These are phyloP conservation scores for Lepidium aucheri DNA, from an alignment of 345 rosid genomes.

Conservation along the genomic window DNA sequence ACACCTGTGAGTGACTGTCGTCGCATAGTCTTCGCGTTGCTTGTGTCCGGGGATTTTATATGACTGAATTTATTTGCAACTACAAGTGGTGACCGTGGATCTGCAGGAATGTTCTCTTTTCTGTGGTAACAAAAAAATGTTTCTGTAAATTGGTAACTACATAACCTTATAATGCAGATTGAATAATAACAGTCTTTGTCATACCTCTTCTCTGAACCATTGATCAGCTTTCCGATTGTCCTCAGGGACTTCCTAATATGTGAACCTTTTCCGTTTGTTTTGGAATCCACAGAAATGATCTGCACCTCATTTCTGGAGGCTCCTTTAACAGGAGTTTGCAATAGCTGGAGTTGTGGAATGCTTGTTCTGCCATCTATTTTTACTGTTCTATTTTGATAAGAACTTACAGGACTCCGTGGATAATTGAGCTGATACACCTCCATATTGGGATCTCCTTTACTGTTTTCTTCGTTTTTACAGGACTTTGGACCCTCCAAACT, in stretches of 20 bases:
- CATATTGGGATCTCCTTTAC: constrained; percentile 22
- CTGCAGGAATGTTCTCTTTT: constrained; percentile 25
- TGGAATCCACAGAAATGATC: constrained; percentile 38
- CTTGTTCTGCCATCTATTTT: constrained; percentile 42
- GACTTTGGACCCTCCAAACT: constrained; percentile 60
- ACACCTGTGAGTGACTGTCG: constrained; percentile 76
- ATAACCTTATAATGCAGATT: neutral
- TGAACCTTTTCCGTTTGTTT: constrained; percentile 52
- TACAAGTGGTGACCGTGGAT: constrained; percentile 37
- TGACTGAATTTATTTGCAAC: constrained; percentile 20
- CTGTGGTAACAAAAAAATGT: neutral
- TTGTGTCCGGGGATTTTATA: constrained; percentile 38
- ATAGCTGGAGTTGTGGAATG: constrained; percentile 45
- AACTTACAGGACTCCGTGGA: constrained; percentile 55
- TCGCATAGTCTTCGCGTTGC: constrained; percentile 44
- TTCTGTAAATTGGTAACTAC: neutral
- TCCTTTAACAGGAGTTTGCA: constrained; percentile 50
- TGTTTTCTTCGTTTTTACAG: constrained; percentile 28
- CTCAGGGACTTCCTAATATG: constrained; percentile 77
- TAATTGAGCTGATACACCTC: constrained; percentile 27
- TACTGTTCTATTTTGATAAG: constrained; percentile 27
- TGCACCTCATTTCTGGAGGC: constrained; percentile 38
- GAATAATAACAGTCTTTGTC: neutral
- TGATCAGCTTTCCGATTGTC: constrained; percentile 77
- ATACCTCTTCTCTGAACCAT: constrained; percentile 79